A percentile compares a stretch with the other conserved stretches of the same genome.
These are phyloP conservation scores for Leucocoprinus leucothites DNA, from an alignment of 768 basidiomycete species.

Conservation along the genomic window DNA sequence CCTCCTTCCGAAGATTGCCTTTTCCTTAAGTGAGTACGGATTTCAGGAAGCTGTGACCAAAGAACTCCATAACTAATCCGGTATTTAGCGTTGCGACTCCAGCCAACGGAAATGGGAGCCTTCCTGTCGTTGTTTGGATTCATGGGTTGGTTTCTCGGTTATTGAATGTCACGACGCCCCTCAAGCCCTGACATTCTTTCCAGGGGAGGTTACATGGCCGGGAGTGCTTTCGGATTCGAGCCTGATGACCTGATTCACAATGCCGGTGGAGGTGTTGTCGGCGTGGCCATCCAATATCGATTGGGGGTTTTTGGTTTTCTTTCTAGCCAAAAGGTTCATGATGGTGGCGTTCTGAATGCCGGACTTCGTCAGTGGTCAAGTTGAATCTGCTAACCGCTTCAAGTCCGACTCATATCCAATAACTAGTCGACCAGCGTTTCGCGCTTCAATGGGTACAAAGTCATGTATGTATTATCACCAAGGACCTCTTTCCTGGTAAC, in stretches of 20 bases:
- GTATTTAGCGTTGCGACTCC: constrained; percentile 33
- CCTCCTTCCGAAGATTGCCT: constrained; percentile 36
- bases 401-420: background rate
- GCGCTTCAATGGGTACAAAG: constrained; percentile 42
- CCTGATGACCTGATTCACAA: constrained; percentile 31
- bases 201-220: background rate
- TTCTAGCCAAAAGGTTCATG: constrained; percentile 38
- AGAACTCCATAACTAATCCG: background rate
- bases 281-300: constrained; percentile 43
- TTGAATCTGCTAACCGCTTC: background rate
- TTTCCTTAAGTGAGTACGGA: constrained; percentile 31
- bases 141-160: constrained; percentile 32
- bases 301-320: constrained; percentile 47
- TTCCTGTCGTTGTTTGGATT: constrained; percentile 43
- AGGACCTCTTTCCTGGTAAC: background rate
- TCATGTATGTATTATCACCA: constrained; percentile 25
- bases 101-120: constrained; percentile 13
- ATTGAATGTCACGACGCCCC: no score
- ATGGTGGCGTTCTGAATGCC: constrained; percentile 42
- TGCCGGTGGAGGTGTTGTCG: constrained; percentile 32
- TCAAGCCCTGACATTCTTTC: background rate
- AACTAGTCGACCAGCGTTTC: constrained; percentile 41
- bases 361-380: constrained; percentile 38
- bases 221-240: background rate
- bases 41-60: background rate